Conservation (phyloP, 768 basidiomycete species). For the Holtermanniella nyarrowii region DNA sequence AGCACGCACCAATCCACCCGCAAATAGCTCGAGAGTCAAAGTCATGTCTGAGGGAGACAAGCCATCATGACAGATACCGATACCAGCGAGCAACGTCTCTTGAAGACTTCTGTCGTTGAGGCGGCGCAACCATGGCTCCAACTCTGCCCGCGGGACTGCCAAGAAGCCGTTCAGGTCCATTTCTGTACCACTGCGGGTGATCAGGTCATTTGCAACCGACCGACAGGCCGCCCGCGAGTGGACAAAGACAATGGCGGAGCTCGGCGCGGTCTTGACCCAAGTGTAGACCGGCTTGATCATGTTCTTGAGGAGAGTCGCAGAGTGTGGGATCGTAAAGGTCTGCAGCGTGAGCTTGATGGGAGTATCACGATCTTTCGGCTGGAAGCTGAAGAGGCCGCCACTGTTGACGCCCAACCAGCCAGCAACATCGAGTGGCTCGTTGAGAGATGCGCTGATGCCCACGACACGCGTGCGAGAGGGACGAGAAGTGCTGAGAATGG, state of each 20-base stretch:
- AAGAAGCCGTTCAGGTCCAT: slow-evolving; percentile 47
- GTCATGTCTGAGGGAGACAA: slow-evolving; percentile 57
- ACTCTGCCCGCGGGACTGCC: slow-evolving; percentile 44
- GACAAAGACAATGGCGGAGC: slow-evolving; percentile 68
- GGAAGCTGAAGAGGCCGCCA: slow-evolving; percentile 60
- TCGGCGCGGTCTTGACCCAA: slow-evolving; percentile 50
- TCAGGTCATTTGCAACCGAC: slow-evolving; percentile 64
- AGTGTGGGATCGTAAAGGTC: slow-evolving; percentile 76
- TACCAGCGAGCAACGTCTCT: slow-evolving; percentile 70
- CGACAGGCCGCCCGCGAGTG: slow-evolving; percentile 71
- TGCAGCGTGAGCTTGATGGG: slow-evolving; percentile 58
- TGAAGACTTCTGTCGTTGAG: slow-evolving; percentile 55
- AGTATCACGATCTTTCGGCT: slow-evolving; percentile 71
- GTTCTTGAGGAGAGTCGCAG: slow-evolving; percentile 72
- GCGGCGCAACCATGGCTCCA: slow-evolving; percentile 53
- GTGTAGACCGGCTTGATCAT: slow-evolving; percentile 85
- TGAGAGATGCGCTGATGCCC: slow-evolving; percentile 65
- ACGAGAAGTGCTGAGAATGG: slow-evolving; percentile 58
- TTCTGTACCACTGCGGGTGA: slow-evolving; percentile 75
- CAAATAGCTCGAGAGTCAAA: slow-evolving; percentile 68
- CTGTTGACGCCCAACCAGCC: slow-evolving; percentile 69
- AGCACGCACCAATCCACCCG: slow-evolving; percentile 65
- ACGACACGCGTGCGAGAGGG: slow-evolving; percentile 58
- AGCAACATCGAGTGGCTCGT: slow-evolving; percentile 69
- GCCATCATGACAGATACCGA: slow-evolving; percentile 76